phyloP scores from a whole-genome alignment of 495 filamentous ascomycete species.

The Tuber brumale region DNA sequence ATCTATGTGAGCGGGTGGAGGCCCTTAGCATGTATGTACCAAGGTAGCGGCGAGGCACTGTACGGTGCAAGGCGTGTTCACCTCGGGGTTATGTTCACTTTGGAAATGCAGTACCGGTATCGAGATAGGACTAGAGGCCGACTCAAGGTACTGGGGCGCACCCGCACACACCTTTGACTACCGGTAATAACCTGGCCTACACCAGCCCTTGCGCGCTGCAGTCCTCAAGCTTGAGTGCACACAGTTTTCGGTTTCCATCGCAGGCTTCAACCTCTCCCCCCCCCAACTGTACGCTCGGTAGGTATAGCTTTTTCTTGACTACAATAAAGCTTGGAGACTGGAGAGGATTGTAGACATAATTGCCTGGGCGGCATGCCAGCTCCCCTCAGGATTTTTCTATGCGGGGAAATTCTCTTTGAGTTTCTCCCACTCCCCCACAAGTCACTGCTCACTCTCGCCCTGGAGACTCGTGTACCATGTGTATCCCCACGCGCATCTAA shows the following conservation, averaged over 20 bases:
- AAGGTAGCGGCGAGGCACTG: not conserved
- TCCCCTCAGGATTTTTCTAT: not conserved
- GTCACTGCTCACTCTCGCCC: constrained; percentile 9
- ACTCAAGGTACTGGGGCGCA: not conserved
- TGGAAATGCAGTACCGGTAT: constrained; percentile 15
- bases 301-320: not conserved
- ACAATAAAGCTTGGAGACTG: not conserved
- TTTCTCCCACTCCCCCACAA: not conserved
- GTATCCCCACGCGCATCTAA: not conserved
- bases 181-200: not conserved
- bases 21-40: not conserved
- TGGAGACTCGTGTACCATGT: not conserved
- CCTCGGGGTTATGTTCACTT: constrained; percentile 22
- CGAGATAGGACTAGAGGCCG: constrained; percentile 3
- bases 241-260: not conserved
- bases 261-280: not conserved
- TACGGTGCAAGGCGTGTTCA: constrained; percentile 5
- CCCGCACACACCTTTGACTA: not conserved
- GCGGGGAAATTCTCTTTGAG: constrained; percentile 4
- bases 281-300: not conserved
- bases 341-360: not conserved
- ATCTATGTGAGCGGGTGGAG: not conserved
- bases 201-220: not conserved
- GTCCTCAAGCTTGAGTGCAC: not conserved
- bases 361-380: not conserved